phyloP scores from a whole-genome alignment of 257 asterid species.

The Marsdenia floribunda region DNA sequence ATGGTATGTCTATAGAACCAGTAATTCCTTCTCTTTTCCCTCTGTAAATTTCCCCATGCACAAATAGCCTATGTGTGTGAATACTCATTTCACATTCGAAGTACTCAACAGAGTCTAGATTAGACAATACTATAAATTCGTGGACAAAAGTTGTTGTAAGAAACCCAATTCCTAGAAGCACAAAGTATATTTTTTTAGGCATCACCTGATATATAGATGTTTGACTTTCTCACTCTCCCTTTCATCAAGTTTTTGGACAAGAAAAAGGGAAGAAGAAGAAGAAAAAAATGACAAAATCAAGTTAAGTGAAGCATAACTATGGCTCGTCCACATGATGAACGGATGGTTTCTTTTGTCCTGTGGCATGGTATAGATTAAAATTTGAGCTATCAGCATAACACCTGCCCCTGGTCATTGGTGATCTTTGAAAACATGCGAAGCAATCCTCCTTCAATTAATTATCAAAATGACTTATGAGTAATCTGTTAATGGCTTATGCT shows the following conservation, averaged over 20 bases:
- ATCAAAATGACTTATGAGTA: not conserved
- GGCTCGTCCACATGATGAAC: not conserved
- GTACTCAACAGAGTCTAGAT: not conserved
- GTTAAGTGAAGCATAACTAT: not conserved
- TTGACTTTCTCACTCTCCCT: not conserved
- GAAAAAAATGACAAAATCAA: not conserved
- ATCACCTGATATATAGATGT: not conserved
- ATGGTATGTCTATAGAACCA: constrained; percentile 35
- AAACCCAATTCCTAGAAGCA: not conserved
- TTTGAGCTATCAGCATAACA: not conserved
- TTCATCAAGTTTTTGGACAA: not conserved
- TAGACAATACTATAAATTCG: not conserved
- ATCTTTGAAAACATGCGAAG: not conserved
- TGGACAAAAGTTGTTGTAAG: not conserved
- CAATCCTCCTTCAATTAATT: not conserved
- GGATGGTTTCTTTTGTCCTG: not conserved
- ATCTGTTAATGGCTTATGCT: not conserved
- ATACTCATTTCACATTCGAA: not conserved
- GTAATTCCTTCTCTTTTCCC: not conserved
- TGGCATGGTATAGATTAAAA: not conserved
- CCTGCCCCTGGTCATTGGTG: not conserved
- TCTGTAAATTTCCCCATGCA: not conserved
- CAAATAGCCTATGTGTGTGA: not conserved
- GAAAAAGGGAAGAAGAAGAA: not conserved
- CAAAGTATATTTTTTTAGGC: not conserved